These are phyloP conservation scores for Triangularia verruculosa DNA, from an alignment of 2,329 filamentous ascomycete genomes.

Conservation along the genomic window DNA sequence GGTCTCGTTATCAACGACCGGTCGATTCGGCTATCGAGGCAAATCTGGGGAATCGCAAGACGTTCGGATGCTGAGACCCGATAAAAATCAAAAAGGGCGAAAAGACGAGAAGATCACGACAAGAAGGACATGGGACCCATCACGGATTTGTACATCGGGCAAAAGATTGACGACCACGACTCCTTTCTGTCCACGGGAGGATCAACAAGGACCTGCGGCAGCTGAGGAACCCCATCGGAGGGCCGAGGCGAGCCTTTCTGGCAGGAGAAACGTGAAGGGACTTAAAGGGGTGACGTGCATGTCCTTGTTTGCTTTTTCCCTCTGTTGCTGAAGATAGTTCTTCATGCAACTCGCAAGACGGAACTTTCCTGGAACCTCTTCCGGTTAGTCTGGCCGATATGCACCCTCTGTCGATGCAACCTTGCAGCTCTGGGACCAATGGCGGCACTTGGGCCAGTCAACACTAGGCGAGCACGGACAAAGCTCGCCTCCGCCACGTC, in stretches of 20 bases:
- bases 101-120: background rate
- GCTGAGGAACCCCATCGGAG: background rate
- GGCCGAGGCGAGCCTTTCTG: background rate
- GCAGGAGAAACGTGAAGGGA: background rate
- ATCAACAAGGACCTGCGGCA: background rate
- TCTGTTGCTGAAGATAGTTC: background rate
- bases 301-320: background rate
- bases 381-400: background rate
- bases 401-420: background rate
- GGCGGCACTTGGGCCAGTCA: background rate
- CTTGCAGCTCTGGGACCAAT: background rate
- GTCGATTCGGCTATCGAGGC: background rate
- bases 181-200: background rate
- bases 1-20: background rate
- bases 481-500: too few species aligned
- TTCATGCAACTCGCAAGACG: background rate
- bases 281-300: background rate
- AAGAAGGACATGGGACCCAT: background rate
- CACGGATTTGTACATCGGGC: background rate
- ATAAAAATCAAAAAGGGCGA: background rate
- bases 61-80: background rate
- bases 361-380: background rate
- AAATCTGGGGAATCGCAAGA: background rate
- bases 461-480: background rate
- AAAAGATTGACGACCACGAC: background rate